Evolutionary conservation across 148 eudicot genomes (phyloP).

Genomic region (Oxyria digyna): DNA sequence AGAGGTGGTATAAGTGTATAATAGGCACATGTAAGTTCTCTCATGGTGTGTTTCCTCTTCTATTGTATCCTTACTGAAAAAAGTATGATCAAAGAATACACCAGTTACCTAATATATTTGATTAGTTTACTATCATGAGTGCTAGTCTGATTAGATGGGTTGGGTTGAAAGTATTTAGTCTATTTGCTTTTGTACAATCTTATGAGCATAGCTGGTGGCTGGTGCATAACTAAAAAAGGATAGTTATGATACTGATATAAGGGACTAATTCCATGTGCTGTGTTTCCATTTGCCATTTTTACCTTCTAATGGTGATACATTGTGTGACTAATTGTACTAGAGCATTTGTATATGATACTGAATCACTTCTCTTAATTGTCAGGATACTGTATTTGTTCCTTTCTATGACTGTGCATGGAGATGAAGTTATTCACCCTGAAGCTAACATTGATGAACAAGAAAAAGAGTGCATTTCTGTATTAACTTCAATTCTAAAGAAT

Average conservation of each 20-base stretch:
- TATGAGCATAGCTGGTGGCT: neutral
- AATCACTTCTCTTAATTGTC: constrained; percentile 5
- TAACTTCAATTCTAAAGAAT: constrained; percentile 43
- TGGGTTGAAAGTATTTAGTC: neutral
- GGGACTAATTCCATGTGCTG: neutral
- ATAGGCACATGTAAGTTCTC: neutral
- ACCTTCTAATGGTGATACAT: neutral
- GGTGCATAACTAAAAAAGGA: neutral
- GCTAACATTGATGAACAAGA: constrained; percentile 28
- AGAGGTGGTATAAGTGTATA: too few species aligned
- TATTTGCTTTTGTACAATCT: neutral
- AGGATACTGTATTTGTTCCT: constrained; percentile 78
- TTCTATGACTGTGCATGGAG: constrained; percentile 68
- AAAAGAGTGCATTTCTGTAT: constrained; percentile 29
- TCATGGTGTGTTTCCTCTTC: neutral
- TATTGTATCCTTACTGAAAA: neutral
- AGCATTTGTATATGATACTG: neutral
- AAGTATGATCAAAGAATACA: neutral
- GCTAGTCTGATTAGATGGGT: neutral
- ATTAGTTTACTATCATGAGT: neutral
- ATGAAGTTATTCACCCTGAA: constrained; percentile 48
- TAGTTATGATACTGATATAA: neutral
- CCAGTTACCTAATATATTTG: neutral
- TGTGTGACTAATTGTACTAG: neutral
- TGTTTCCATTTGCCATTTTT: neutral